Percentiles rank a stretch among this genome's conserved stretches.
These are phyloP conservation scores for Fraxinus xanthoxyloides DNA, from an alignment of 305 asterid species.

Conservation along the genomic window DNA sequence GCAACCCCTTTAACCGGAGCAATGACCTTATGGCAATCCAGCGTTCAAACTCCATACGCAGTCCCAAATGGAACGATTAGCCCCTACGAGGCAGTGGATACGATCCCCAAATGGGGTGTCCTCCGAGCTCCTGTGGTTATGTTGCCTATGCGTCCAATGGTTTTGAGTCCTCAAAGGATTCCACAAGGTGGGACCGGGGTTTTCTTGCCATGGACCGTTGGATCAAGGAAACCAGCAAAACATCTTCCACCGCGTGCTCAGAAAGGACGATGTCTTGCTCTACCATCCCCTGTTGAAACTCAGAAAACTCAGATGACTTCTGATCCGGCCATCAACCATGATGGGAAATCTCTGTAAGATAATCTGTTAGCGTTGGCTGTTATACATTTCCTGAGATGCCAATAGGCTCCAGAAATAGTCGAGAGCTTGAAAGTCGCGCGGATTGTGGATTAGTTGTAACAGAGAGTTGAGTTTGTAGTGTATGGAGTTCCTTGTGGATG, in stretches of 20 bases:
- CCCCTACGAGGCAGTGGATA: constrained; percentile 38
- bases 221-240: constrained; percentile 60
- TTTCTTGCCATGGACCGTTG: constrained; percentile 75
- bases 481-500: constrained; percentile 20
- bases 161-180: constrained; percentile 49
- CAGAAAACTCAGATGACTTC: constrained; percentile 38
- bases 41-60: constrained; percentile 41
- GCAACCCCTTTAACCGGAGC: constrained; percentile 38
- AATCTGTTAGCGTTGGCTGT: constrained; percentile 33
- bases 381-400: constrained; percentile 31
- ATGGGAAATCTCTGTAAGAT: constrained; percentile 25
- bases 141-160: constrained; percentile 69
- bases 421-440: constrained; percentile 29
- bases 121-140: constrained; percentile 66
- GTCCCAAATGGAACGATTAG: constrained; percentile 31
- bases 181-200: constrained; percentile 89
- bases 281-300: constrained; percentile 53
- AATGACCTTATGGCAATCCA: constrained; percentile 78
- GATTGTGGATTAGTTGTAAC: constrained; percentile 28
- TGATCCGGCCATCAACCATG: constrained; percentile 36
- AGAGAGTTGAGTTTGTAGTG: constrained; percentile 34
- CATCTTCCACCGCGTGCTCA: constrained; percentile 96
- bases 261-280: constrained; percentile 68
- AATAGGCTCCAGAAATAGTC: constrained; percentile 40
- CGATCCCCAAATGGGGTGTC: constrained; percentile 76